Evolutionary conservation across 2,329 filamentous ascomycete genomes (phyloP), one percentile per base, ranked within the genome.

Genomic region (Arthrobotrys iridis): DNA sequence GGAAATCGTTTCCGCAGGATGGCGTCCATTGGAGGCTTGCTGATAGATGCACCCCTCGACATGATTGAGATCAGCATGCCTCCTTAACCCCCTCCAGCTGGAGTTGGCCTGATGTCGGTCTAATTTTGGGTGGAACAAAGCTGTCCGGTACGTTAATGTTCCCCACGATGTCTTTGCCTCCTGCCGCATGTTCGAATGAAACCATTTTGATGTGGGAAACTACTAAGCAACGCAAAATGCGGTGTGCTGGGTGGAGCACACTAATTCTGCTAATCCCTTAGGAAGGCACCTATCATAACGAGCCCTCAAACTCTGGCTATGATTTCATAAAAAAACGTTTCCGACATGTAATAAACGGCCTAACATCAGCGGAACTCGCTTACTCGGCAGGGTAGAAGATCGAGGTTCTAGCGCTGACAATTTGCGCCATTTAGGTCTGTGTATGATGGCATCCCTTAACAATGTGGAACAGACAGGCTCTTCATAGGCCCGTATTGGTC

Each of bases 11-110:
- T 52, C 60, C 35, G 30, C 33, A 37, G 2, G 15, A 45, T 33
- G 57, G 57, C 63, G 46, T 68, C 67, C 35, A 68, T 75, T 68
- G 63, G 71, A 62, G 62, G 57, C 63, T 64, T 68, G 63, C 58
- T 68, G 71, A 68, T 62, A 67, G 63, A 65, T 63, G 2, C 20
- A 20, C 30, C 37, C 15, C 13, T 60, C 48, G 33, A 40, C 64
- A 11, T 37, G 62, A 66, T 55, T 41, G 50, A 55, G 62, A 66
- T 66, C 68, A 66, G 33, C 62, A 50, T 66, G 22, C 37, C 24
- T 22, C 15, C 50, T 18, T 55, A 37, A 55, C 46, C 28, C 20
- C 50, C 60, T n/a, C 62, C 62, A 67, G 70, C 62, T 74, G 62
- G 43, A 18, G 18, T 46, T 63, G 70, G 57, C 57, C 63, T 67